Base-by-base conservation (phyloP, 2,329 filamentous ascomycete genomes). In the Gliomastix tumulicola region DNA sequence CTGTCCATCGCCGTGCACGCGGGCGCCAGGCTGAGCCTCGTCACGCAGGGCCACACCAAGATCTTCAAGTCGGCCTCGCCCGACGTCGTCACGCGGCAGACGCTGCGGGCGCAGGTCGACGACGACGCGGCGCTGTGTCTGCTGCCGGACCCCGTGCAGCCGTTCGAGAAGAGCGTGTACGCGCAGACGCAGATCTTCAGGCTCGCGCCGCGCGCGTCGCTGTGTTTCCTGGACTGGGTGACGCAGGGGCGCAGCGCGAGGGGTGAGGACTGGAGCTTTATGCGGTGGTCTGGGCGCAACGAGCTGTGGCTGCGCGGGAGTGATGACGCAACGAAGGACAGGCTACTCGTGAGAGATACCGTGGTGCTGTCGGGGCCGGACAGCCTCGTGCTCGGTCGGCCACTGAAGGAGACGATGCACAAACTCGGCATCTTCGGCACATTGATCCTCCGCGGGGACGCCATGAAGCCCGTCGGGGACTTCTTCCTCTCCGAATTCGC, bases 221-320 rank as follows among this genome's bases (percentile, higher is more conserved):
- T 97, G 12, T 94, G 88, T 53, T 71, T 94, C 3, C 66, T 95
- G 32, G 92, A 98, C 59, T 98, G 92, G 92, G 88, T 97, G 7
- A 94, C 82, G 3, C 85, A 90, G 52, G 92, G 92, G 7, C 78
- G 92, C 15, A 77, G 72, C 5, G 89, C 92, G 5, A 76, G 85
- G 32, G 89, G 88, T 18, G 92, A 98, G 62, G 74, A 87, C 44
- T 98, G 92, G 92, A 82, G 81, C 47, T 80, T 96, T 42, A 66
- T 73, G 39, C 74, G 72, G 43, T 97, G 92, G 79, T 76, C 70
- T 40, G 88, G 88, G 9, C 74, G 84, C 45, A 97, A 96, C 54
- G 92, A 98, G 62, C 73, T 97, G n/a, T 90, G 84, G 79, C 55
- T 63, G 28, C 42, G 50, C 2, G 49, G 56, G 4, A 43, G 53